Conservation (phyloP, 192 early-diverging fungal genomes). For the Linnemannia exigua region DNA sequence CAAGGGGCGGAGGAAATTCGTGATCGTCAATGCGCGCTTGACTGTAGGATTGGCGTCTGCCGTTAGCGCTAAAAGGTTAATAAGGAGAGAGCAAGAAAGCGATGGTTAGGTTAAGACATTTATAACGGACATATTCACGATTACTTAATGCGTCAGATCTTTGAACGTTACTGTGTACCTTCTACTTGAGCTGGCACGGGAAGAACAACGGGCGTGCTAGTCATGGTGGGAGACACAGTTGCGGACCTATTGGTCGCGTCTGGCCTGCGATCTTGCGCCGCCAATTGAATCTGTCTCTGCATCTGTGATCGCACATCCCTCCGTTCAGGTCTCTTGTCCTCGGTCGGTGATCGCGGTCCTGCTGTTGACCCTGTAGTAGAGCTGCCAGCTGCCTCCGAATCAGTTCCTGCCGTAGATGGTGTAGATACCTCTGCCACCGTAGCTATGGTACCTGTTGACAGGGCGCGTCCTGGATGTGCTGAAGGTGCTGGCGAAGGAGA, state of each 20-base stretch:
- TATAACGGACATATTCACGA: neutral
- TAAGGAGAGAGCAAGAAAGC: neutral
- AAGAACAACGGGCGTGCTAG: neutral
- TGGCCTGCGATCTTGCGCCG: slow-evolving; percentile 31
- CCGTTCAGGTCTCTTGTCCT: slow-evolving; percentile 8
- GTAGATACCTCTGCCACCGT: neutral
- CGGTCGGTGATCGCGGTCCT: slow-evolving; percentile 22
- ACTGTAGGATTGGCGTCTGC: neutral
- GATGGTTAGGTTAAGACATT: neutral
- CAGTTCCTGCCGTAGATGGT: neutral
- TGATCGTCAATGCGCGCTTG: slow-evolving; percentile 60
- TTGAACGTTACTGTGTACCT: neutral
- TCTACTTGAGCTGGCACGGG: neutral
- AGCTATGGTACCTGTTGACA: neutral
- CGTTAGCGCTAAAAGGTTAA: neutral
- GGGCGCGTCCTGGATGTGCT: slow-evolving; percentile 2
- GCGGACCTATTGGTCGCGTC: slow-evolving; percentile 3
- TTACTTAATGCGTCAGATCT: neutral
- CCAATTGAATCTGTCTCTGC: slow-evolving; percentile 40
- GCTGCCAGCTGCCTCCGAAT: neutral
- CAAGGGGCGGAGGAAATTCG: slow-evolving; percentile 72
- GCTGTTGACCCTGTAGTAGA: neutral
- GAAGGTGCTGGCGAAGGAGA: slow-evolving; percentile 45
- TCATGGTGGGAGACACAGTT: neutral
- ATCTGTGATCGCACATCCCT: slow-evolving; percentile 43